phyloP scores from a whole-genome alignment of 1,284 basidiomycete genomes.

The Rhodotorula sp. region DNA sequence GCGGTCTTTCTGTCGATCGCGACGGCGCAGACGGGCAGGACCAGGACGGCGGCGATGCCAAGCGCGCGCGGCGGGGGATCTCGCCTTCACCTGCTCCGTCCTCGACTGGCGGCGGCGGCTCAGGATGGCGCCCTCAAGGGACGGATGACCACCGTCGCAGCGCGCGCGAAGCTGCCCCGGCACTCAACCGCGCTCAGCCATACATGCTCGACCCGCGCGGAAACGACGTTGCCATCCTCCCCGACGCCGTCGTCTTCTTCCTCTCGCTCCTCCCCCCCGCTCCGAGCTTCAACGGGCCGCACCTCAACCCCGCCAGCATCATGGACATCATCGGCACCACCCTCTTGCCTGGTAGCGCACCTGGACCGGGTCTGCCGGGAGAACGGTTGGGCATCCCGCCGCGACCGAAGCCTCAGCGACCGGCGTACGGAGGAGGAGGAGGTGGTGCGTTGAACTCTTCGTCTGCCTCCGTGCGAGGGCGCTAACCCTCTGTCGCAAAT shows the following conservation, averaged over 20 bases:
- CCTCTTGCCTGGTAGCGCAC: constrained; percentile 36
- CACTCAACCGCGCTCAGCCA: constrained; percentile 36
- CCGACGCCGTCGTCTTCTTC: constrained; percentile 74
- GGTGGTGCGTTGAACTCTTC: neutral
- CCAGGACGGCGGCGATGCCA: constrained; percentile 6
- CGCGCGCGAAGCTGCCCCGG: constrained; percentile 54
- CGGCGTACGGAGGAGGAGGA: neutral
- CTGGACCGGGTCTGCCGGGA: constrained; percentile 34
- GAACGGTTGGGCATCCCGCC: constrained; percentile 39
- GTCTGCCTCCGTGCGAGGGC: too few relatives aligned
- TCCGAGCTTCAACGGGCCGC: constrained; percentile 64
- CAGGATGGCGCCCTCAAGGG: neutral
- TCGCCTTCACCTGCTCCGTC: constrained; percentile 47
- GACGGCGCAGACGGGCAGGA: constrained; percentile 53
- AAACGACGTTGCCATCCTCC: constrained; percentile 51
- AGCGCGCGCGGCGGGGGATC: constrained; percentile 12
- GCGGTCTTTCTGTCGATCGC: constrained; percentile 53
- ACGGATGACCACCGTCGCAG: constrained; percentile 9
- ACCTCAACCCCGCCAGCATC: constrained; percentile 35
- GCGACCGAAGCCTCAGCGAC: constrained; percentile 28
- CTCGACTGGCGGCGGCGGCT: constrained; percentile 22
- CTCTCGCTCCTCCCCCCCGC: constrained; percentile 71
- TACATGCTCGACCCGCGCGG: constrained; percentile 37
- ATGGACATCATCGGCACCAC: constrained; percentile 39
- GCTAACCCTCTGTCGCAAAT: neutral